These are phyloP conservation scores for Solanum piurae DNA, from an alignment of 257 asterid species.

Conservation along the genomic window DNA sequence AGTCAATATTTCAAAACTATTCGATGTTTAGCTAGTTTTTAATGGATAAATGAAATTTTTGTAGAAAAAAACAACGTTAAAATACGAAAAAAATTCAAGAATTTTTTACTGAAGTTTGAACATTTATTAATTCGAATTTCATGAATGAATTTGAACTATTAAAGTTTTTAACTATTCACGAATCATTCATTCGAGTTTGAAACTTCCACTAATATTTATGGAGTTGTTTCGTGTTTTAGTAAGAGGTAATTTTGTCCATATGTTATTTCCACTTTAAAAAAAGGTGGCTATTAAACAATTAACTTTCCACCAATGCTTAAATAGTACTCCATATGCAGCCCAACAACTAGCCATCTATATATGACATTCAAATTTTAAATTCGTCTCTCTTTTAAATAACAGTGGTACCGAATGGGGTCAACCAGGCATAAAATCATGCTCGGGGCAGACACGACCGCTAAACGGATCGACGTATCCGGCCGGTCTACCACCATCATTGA, in stretches of 20 bases:
- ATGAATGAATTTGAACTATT: neutral
- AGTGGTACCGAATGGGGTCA: constrained; percentile 76
- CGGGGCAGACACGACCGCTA: constrained; percentile 36
- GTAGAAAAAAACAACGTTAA: neutral
- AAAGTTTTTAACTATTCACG: no score
- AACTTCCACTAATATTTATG: neutral
- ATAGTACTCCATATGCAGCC: no score
- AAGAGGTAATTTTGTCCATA: neutral
- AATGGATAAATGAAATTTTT: neutral
- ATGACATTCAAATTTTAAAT: neutral
- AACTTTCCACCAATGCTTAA: neutral
- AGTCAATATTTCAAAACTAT: neutral
- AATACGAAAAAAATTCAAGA: neutral
- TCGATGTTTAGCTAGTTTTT: neutral
- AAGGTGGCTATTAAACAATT: neutral
- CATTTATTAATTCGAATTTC: neutral
- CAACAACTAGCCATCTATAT: neutral
- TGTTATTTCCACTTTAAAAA: neutral
- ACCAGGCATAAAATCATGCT: constrained; percentile 43
- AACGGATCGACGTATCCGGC: constrained; percentile 59
- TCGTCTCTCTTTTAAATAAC: neutral
- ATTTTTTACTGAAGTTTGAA: neutral
- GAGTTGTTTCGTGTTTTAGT: neutral
- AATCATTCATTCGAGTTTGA: neutral
- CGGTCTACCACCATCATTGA: constrained; percentile 48